Evolutionary conservation across 2,329 filamentous ascomycete species (phyloP), one percentile per base, ranked within the genome.

Genomic region (Biscogniauxia mediterranea): DNA sequence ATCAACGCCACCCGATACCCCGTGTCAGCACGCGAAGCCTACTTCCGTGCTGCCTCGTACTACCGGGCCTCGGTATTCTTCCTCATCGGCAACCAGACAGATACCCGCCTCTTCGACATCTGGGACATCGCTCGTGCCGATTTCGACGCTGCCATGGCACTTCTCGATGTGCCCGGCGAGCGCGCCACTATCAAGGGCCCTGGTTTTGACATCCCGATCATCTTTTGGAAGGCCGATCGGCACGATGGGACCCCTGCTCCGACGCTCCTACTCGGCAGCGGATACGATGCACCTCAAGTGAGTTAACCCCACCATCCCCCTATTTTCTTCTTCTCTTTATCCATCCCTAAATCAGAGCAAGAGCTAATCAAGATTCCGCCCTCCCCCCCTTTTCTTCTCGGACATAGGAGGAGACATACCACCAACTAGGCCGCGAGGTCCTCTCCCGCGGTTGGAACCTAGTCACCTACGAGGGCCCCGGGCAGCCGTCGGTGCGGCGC

Each of bases 11-110:
- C 60, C 7, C 61, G 57, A 32, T 62, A 62, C 26, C 65, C 69
- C 3, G 59, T 68, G 46, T 71, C 69, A 0, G 68, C 65, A 21
- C 66, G 71, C 23, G 71, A 75, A 28, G 68, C 69, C 7, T 71
- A 70, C 66, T 80, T 81, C 64, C 73, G 70, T 5, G 75, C 78
- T 2, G 64, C 79, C 0, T 74, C 68, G 1, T 82, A 82, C 66
- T 81, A 75, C 64, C 76, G 79, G 21, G 57, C 67, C 0, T 75
- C 80, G 8, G 75, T 77, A 61, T 78, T 79, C 62, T 82, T 74
- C 64, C 69, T 80, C 9, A 75, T 78, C 55, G 73, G 70, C 1
- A 76, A 82, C 66, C 71, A 69, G 71, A 71, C 57, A 13, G 75
- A 82, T 56, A 76, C 78, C 3, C 73, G 75, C 5, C 77, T 81